Evolutionary conservation across 176 grass and related monocot species (phyloP).

Genomic region (Lolium multiflorum): DNA sequence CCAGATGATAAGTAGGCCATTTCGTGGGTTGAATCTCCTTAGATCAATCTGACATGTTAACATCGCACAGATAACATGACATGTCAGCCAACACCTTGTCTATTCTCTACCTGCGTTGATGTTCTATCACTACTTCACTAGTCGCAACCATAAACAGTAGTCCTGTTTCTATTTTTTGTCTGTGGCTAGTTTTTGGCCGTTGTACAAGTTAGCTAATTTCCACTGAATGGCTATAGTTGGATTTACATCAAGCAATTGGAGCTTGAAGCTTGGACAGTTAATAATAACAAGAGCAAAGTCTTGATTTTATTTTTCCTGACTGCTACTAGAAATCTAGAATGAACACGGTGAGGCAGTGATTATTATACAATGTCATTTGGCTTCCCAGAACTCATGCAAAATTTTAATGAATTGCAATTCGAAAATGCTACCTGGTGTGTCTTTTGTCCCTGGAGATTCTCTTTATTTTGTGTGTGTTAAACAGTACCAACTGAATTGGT

Average conservation of each 20-base stretch:
- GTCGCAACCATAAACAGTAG: not conserved
- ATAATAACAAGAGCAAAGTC: not conserved
- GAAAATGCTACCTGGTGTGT: not conserved
- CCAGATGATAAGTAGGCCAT: slow-evolving; percentile 43
- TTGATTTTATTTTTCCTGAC: slow-evolving; percentile 14
- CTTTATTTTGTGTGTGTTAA: not conserved
- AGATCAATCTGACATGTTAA: slow-evolving; percentile 6
- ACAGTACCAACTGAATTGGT: not conserved
- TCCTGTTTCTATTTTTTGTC: not conserved
- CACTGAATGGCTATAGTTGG: not conserved
- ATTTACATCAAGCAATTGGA: not conserved
- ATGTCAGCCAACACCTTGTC: not conserved
- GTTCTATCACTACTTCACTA: not conserved
- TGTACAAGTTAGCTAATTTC: not conserved
- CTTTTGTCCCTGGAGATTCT: not conserved
- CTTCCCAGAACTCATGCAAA: not conserved
- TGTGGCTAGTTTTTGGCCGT: not conserved
- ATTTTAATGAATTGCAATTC: not conserved
- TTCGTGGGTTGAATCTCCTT: slow-evolving; percentile 12
- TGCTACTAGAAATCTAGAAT: not conserved
- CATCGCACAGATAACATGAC: not conserved
- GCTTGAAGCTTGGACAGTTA: not conserved
- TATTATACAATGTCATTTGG: not conserved
- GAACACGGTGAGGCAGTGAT: not conserved
- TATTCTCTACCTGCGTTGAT: not conserved